Evolutionary conservation across 2,329 filamentous ascomycete genomes (phyloP).

Genomic region (Hymenoscyphus fraxineus): DNA sequence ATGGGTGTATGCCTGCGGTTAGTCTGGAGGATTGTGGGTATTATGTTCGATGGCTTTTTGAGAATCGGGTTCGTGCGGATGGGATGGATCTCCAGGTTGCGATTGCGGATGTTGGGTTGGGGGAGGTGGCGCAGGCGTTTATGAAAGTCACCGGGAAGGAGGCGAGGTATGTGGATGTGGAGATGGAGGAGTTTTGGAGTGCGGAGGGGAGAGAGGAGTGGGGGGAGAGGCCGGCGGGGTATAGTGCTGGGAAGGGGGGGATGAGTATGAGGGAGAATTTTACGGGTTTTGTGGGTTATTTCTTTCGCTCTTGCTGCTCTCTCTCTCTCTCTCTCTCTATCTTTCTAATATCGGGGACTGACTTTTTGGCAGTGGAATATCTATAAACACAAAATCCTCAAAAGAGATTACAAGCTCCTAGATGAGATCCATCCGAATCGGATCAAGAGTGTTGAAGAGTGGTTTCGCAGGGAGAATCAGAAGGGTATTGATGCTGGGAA

Average conservation of each 20-base stretch:
- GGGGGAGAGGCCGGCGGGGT: slow-evolving; percentile 34
- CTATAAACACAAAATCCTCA: slow-evolving; percentile 40
- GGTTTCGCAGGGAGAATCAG: slow-evolving; percentile 42
- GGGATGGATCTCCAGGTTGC: slow-evolving; percentile 45
- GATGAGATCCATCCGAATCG: slow-evolving; percentile 49
- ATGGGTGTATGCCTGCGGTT: slow-evolving; percentile 41
- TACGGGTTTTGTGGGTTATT: slow-evolving; percentile 38
- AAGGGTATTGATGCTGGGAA: slow-evolving; percentile 29
- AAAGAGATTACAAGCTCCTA: slow-evolving; percentile 46
- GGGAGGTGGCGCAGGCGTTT: slow-evolving; percentile 42
- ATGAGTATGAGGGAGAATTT: slow-evolving; percentile 47
- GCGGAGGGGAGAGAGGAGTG: slow-evolving; percentile 6
- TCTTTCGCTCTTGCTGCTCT: background rate
- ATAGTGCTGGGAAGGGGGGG: slow-evolving; percentile 36
- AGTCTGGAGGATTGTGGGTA: slow-evolving; percentile 45
- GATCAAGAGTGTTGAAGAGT: slow-evolving; percentile 48
- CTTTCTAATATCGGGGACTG: background rate
- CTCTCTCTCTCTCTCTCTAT: background rate
- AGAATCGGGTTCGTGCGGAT: slow-evolving; percentile 41
- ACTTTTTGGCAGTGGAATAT: slow-evolving; percentile 38
- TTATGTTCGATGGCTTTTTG: slow-evolving; percentile 48
- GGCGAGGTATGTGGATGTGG: slow-evolving; percentile 39
- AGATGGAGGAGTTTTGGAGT: slow-evolving; percentile 37
- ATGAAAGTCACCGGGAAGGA: slow-evolving; percentile 41
- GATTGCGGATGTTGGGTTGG: slow-evolving; percentile 41